Conservation (phyloP, 2,329 filamentous ascomycete species). For the Aspergillus sp. region DNA sequence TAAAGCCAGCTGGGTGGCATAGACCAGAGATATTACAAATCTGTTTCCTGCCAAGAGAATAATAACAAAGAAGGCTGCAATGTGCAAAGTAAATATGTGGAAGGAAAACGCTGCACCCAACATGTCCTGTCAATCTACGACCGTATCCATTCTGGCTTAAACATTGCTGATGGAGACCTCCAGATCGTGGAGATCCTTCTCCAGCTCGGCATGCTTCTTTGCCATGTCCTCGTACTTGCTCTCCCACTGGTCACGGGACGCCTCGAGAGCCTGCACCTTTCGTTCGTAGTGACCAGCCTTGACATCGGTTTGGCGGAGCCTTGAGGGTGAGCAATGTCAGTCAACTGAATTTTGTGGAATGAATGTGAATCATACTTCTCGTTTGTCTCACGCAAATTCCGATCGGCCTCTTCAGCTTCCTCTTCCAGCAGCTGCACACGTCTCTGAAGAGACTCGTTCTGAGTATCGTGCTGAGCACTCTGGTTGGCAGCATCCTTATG, state of each 20-base stretch:
- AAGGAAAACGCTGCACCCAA: conserved; percentile 22
- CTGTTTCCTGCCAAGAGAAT: conserved; percentile 9
- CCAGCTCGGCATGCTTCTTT: conserved; percentile 75
- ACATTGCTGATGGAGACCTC: conserved; percentile 90
- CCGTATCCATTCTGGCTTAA: conserved; percentile 49
- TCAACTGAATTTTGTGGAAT: conserved; percentile 6
- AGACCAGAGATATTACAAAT: conserved; percentile 8
- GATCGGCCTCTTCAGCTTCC: conserved; percentile 94
- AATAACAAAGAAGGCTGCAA: conserved; percentile 21
- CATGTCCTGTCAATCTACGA: conserved; percentile 22
- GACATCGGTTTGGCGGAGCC: conserved; percentile 97
- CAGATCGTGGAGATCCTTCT: conserved; percentile 90
- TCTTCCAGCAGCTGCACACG: conserved; percentile 95
- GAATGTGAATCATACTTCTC: conserved; percentile 71
- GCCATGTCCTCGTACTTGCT: conserved; percentile 96
- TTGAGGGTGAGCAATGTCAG: conserved; percentile 37
- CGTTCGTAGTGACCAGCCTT: conserved; percentile 99
- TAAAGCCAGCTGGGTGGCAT: conserved; percentile 10
- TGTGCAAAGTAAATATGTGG: conserved; percentile 20
- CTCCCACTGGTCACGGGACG: conserved; percentile 90
- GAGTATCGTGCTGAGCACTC: conserved; percentile 74
- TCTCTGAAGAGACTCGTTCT: conserved; percentile 87
- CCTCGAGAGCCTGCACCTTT: conserved; percentile 95
- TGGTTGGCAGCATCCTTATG: conserved; percentile 82
- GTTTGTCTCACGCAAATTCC: conserved; percentile 92